Evolutionary conservation across 2,329 filamentous ascomycete species (phyloP).

Genomic region (Claviceps purpurea): DNA sequence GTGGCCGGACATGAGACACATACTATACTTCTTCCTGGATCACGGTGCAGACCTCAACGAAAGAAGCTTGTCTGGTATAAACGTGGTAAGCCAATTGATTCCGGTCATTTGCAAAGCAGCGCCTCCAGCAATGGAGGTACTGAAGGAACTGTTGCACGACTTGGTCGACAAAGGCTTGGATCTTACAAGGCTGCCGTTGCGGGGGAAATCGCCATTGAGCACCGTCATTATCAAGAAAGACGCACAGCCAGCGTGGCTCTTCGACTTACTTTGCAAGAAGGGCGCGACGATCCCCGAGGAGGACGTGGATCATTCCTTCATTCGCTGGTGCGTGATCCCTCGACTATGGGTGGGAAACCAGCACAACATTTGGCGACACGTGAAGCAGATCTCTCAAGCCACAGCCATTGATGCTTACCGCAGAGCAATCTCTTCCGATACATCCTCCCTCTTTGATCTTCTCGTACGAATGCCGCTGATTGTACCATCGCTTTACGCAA

Average conservation of each 20-base stretch:
- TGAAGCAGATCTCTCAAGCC: background rate
- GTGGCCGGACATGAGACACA: background rate
- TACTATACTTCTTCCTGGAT: background rate
- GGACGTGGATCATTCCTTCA: background rate
- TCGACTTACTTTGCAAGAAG: background rate
- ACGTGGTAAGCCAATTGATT: background rate
- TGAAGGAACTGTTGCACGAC: background rate
- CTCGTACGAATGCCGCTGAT: background rate
- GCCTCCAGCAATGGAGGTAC: background rate
- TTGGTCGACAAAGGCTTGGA: background rate
- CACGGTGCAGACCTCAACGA: background rate
- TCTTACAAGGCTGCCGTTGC: background rate
- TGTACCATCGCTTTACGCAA: background rate
- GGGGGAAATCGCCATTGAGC: background rate
- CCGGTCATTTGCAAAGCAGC: background rate
- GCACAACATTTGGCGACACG: background rate
- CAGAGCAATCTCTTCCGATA: background rate
- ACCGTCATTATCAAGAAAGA: background rate
- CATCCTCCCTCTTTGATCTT: background rate
- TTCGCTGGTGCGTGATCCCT: background rate
- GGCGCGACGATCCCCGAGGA: background rate
- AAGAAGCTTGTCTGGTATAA: background rate
- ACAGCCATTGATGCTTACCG: background rate
- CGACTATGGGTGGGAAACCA: background rate
- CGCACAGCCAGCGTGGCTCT: conserved; percentile 1